Evolutionary conservation across 2,329 filamentous ascomycete species (phyloP), one percentile per base, ranked within the genome.

Genomic region (Ceratocystis destructans): DNA sequence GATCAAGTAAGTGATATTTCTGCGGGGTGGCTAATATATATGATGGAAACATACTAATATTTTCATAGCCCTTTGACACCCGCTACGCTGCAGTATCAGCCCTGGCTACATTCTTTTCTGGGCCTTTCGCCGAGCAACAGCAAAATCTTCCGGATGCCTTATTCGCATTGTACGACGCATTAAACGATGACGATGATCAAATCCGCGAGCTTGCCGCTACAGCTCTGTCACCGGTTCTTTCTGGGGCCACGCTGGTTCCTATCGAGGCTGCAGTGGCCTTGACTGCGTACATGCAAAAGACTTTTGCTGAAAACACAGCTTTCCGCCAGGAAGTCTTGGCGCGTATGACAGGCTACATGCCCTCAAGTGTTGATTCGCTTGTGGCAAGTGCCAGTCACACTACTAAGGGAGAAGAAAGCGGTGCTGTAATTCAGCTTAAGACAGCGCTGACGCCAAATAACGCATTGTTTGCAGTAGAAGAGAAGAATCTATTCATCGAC

Each of bases 401-500:
- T 77, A 0, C 71, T 72, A 28, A 62, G 69, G 1, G 77, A 80
- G 65, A 75, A 86, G 28, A 68, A 72, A 2, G 68, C 72, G 15
- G 80, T 81, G 4, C 73, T 83, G 71, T 75, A 76, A 65, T 78
- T 1, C 77, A 80, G 66, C 75, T 86, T 22, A 68, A 72, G 2
- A 69, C 73, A 7, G 80, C 82, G 3, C 73, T 84, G 71, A 75
- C 76, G 66, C 78, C 81, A 70, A 83, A 89, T 72, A 83, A 85
- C 69, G 80, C 86, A 2, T 82, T 99, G 0, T 99, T 99, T 73
- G 87, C 83, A 0, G 82, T 90, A 66, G 94, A 99, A 75, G 92
- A 95, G 73, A 91, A 96, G 73, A 99, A 99, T 73, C 80, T 96
- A n/a, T 97, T 90, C 74, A 79, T 93, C 62, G 93, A 97, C 73